A percentile compares a stretch with the other conserved stretches of the same genome.
phyloP scores from a whole-genome alignment of 305 asterid species.

The Plantago lanceolata region DNA sequence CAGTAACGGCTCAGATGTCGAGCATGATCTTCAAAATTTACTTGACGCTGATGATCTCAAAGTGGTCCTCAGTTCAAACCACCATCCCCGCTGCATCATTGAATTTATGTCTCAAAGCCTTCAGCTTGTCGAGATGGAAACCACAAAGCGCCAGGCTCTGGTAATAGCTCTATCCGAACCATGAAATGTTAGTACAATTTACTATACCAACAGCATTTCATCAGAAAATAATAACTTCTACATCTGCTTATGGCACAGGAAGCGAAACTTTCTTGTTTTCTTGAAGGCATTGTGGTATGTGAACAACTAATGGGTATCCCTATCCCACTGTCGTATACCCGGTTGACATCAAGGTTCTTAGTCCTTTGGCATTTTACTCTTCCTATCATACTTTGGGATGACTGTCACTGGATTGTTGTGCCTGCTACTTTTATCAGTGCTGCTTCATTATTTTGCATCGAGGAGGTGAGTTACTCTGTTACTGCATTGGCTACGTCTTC shows the following conservation, averaged over 20 bases:
- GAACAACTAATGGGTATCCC: slow-evolving; percentile 87
- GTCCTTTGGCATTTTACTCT: slow-evolving; percentile 98
- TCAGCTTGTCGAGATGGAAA: slow-evolving; percentile 58
- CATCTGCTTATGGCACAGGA: slow-evolving; percentile 47
- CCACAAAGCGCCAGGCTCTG: slow-evolving; percentile 50
- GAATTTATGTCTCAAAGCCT: slow-evolving; percentile 91
- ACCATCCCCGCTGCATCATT: slow-evolving; percentile 80
- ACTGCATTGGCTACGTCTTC: slow-evolving; percentile 6
- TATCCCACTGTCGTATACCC: slow-evolving; percentile 90
- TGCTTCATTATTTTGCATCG: slow-evolving; percentile 93
- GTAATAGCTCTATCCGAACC: slow-evolving; percentile 32
- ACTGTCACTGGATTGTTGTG: slow-evolving; percentile 93
- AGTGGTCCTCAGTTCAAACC: slow-evolving; percentile 65
- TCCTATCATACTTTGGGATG: slow-evolving; percentile 95
- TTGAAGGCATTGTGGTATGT: slow-evolving; percentile 75
- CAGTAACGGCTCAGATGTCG: slow-evolving; percentile 60
- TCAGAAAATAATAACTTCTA: background rate
- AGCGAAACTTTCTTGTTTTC: slow-evolving; percentile 74
- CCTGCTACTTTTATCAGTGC: slow-evolving; percentile 97
- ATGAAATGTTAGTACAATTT: slow-evolving; percentile 3
- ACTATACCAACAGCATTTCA: background rate
- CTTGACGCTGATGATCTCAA: slow-evolving; percentile 75
- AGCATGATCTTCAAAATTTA: slow-evolving; percentile 52
- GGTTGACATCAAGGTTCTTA: slow-evolving; percentile 84
- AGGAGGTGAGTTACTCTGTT: slow-evolving; percentile 58